Percentiles rank a stretch among this genome's conserved stretches.
Conservation (phyloP, 1,284 basidiomycete species). For the Porodaedalea pini region DNA sequence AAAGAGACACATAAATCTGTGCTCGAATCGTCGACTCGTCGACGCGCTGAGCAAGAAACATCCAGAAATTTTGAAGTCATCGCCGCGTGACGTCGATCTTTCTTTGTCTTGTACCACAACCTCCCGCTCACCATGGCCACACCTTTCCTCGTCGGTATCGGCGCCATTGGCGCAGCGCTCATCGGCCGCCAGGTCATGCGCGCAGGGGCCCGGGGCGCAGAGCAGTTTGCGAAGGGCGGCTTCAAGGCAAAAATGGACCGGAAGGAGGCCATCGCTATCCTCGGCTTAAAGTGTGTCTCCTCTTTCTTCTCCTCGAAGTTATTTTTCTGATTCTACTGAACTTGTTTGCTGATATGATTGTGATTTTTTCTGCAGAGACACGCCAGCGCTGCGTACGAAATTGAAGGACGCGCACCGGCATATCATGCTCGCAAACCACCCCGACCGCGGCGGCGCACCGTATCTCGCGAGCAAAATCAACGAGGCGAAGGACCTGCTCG, state of each 20-base stretch:
- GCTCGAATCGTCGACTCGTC: background rate
- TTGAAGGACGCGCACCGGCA: constrained; percentile 89
- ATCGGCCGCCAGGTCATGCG: constrained; percentile 69
- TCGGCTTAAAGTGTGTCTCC: constrained; percentile 82
- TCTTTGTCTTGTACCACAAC: constrained; percentile 17
- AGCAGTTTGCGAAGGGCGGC: constrained; percentile 90
- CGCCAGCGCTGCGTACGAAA: constrained; percentile 61
- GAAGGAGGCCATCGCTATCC: constrained; percentile 86
- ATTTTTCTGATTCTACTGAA: background rate
- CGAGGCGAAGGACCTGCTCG: constrained; percentile 84
- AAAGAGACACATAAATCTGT: no score
- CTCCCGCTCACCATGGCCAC: constrained; percentile 56
- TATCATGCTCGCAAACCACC: constrained; percentile 95
- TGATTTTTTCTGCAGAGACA: constrained; percentile 53
- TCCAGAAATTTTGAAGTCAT: background rate
- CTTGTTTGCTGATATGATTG: background rate
- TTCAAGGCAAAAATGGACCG: constrained; percentile 97
- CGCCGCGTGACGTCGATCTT: constrained; percentile 5
- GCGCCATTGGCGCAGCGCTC: constrained; percentile 77
- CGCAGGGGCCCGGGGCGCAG: constrained; percentile 58
- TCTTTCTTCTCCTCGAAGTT: constrained; percentile 15
- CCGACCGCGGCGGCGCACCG: constrained; percentile 92
- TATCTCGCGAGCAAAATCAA: constrained; percentile 98
- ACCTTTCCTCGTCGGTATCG: constrained; percentile 72
- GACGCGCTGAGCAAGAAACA: background rate